These are phyloP conservation scores for Dryadomyces quercivorus DNA, from an alignment of 2,329 filamentous ascomycete species.

Conservation along the genomic window DNA sequence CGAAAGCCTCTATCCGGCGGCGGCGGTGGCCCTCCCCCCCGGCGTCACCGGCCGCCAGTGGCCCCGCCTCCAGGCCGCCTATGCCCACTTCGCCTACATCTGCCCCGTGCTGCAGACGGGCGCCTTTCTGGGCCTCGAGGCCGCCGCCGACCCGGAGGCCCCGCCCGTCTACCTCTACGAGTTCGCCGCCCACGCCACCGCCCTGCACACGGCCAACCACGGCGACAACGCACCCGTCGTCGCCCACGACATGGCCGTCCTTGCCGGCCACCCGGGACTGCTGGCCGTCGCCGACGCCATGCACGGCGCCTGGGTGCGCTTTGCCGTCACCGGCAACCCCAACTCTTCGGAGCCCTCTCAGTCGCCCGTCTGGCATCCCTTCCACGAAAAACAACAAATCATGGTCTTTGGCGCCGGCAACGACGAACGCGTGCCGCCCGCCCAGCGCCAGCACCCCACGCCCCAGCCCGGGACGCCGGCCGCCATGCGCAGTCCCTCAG, in stretches of 20 bases:
- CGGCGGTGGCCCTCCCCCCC: constrained; percentile 23
- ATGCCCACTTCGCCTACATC: constrained; percentile 53
- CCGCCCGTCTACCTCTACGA: constrained; percentile 41
- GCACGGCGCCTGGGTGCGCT: constrained; percentile 29
- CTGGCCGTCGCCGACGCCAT: constrained; percentile 25
- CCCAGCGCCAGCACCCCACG: constrained; percentile 12
- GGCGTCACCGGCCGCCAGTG: constrained; percentile 38
- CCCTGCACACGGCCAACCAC: constrained; percentile 30
- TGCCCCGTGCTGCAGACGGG: constrained; percentile 51
- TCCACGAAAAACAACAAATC: background rate
- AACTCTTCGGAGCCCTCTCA: background rate
- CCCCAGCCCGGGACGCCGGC: constrained; percentile 30
- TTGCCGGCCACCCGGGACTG: constrained; percentile 24
- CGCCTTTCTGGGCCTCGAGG: constrained; percentile 20
- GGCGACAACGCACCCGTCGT: constrained; percentile 32
- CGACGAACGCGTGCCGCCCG: constrained; percentile 31
- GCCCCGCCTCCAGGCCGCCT: constrained; percentile 45
- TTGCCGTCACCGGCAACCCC: constrained; percentile 14
- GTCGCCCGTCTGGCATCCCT: constrained; percentile 1
- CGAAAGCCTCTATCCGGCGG: constrained; percentile 50
- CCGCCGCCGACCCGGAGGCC: constrained; percentile 11
- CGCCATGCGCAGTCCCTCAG: constrained; percentile 27
- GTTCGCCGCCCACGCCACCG: constrained; percentile 35
- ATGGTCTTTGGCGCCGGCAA: constrained; percentile 48
- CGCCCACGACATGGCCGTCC: constrained; percentile 26